These are phyloP conservation scores for Mercurialis annua DNA, from an alignment of 345 rosid genomes.

Conservation along the genomic window DNA sequence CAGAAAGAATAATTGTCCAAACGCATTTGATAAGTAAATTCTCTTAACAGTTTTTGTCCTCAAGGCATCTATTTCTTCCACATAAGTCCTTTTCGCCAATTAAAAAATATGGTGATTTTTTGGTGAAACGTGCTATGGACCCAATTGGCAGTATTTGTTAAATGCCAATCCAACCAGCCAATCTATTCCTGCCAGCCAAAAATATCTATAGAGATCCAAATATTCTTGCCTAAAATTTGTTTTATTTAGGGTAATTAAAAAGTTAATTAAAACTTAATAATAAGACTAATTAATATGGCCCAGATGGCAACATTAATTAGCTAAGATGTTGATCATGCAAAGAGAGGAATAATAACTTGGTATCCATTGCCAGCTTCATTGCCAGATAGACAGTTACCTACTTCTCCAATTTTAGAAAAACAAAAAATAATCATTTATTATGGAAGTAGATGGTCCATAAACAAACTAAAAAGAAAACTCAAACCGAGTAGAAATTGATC, in stretches of 20 bases:
- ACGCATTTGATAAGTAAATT: too few relatives aligned
- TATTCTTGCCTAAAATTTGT: neutral
- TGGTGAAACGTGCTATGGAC: neutral
- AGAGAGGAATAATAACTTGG: neutral
- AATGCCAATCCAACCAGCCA: slow-evolving; percentile 2
- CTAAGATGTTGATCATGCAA: neutral
- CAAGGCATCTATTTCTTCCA: neutral
- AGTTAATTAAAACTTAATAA: neutral
- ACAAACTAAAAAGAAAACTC: neutral
- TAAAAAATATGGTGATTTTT: neutral
- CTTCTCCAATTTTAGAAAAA: neutral
- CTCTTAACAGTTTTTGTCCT: too few relatives aligned
- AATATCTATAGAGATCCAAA: neutral
- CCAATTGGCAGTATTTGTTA: neutral
- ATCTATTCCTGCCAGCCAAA: neutral
- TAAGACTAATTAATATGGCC: neutral
- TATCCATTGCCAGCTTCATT: slow-evolving; percentile 12
- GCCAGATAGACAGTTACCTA: slow-evolving; percentile 10
- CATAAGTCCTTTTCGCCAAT: neutral
- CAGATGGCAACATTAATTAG: neutral
- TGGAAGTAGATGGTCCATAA: slow-evolving; percentile 5
- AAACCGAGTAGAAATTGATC: too few relatives aligned
- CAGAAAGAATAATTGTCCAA: too few relatives aligned
- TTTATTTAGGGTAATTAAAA: neutral
- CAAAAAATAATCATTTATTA: too few relatives aligned